Percentiles rank a stretch among this genome's conserved stretches.
phyloP scores from a whole-genome alignment of 495 filamentous ascomycete species.

The Clohesyomyces aquaticus region DNA sequence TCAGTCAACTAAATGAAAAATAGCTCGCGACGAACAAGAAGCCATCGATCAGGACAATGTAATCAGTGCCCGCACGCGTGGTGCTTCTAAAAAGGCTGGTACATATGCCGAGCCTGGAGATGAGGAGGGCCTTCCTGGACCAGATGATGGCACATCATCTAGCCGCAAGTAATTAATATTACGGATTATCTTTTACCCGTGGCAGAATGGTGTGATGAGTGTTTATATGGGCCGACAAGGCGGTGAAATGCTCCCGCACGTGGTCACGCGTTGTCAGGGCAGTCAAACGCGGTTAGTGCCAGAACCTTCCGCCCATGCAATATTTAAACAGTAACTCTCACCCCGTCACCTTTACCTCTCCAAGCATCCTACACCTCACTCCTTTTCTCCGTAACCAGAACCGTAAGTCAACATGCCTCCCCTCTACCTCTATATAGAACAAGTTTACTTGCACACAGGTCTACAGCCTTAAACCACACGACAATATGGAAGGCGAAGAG shows the following conservation, averaged over 20 bases:
- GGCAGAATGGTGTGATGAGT: not conserved
- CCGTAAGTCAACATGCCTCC: not conserved
- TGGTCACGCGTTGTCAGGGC: too few relatives aligned
- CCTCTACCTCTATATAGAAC: not conserved
- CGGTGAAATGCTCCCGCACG: too few relatives aligned
- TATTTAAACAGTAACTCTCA: too few relatives aligned
- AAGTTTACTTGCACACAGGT: not conserved
- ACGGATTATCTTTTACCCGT: too few relatives aligned
- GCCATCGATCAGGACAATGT: constrained; percentile 59
- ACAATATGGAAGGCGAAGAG: not conserved
- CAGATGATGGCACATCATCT: constrained; percentile 42
- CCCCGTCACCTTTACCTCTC: too few relatives aligned
- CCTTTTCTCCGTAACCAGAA: too few relatives aligned
- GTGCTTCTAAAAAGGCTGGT: constrained; percentile 51
- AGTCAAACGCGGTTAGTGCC: too few relatives aligned
- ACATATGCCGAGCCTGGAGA: constrained; percentile 58
- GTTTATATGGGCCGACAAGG: not conserved
- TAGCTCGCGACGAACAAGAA: constrained; percentile 57
- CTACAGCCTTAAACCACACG: not conserved
- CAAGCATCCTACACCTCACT: too few relatives aligned
- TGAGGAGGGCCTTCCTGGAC: constrained; percentile 50
- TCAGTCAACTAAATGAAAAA: not conserved
- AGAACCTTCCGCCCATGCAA: too few relatives aligned
- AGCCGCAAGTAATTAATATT: constrained; percentile 4
- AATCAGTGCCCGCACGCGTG: constrained; percentile 52